Evolutionary conservation across 108 stramenopile genomes (phyloP), one percentile per base, ranked within the genome.

Genomic region (Fragilaria crotonensis): DNA sequence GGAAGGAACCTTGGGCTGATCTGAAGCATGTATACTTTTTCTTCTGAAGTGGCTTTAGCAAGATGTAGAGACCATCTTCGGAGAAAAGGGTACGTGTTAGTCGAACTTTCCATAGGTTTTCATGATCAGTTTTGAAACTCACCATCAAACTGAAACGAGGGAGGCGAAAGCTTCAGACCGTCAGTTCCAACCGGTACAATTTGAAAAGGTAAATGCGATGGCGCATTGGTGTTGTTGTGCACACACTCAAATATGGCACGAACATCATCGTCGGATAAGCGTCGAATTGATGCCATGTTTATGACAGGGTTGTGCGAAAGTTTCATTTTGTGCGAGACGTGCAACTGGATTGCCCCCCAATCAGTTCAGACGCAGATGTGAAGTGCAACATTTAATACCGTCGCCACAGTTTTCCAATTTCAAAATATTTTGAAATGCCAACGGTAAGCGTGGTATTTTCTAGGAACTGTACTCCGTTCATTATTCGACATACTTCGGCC

Each of bases 71-170:
- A 26, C 87, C 87, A 67, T 84, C 84, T 2, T 46, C 20, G 45
- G 25, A 46, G 0, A 36, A 27, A 14, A 63, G 19, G 17, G 30
- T 20, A 25, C n/a, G n/a, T n/a, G n/a, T n/a, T n/a, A n/a, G n/a
- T n/a, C n/a, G n/a, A n/a, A n/a, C n/a, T n/a, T n/a, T n/a, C n/a
- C n/a, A n/a, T n/a, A n/a, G n/a, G n/a, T n/a, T n/a, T n/a, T n/a
- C n/a, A n/a, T n/a, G n/a, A n/a, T n/a, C n/a, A n/a, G n/a, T n/a
- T n/a, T n/a, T 7, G 14, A 49, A 29, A 48, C 77, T 62, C 72
- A 87, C 85, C 81, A 41, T 67, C 67, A 48, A 81, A 89, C 53
- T 85, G 80, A 61, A 59, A 79, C 5, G 81, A 57, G 17, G 87
- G 87, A 7, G 87, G 87, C 21, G 84, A 85, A 30, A 85, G 70